phyloP scores from a whole-genome alignment of 306 rosid genomes.

The Carpinus fangiana region DNA sequence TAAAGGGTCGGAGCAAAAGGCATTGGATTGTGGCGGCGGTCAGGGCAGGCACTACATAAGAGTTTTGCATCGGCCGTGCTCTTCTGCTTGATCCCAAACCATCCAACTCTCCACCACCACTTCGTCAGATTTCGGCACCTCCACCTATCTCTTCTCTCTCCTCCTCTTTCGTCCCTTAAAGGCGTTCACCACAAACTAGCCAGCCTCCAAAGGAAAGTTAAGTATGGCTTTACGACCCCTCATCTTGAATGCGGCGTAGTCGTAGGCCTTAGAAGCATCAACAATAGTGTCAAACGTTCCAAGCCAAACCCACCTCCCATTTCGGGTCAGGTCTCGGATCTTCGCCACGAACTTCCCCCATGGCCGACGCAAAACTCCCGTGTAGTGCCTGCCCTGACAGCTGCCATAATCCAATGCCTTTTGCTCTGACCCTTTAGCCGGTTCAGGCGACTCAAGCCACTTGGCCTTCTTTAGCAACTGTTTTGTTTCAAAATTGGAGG shows the following conservation, averaged over 20 bases:
- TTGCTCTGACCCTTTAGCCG: background rate
- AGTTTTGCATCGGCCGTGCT: conserved; percentile 69
- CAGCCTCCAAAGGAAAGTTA: conserved; percentile 77
- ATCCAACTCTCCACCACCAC: conserved; percentile 25
- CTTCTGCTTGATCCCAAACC: background rate
- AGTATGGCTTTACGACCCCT: conserved; percentile 74
- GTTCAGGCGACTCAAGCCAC: conserved; percentile 6
- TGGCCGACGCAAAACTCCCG: conserved; percentile 79
- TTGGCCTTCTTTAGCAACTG: background rate
- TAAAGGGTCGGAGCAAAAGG: conserved; percentile 8
- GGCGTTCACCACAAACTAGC: conserved; percentile 33
- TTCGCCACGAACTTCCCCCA: conserved; percentile 92
- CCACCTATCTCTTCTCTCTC: conserved; percentile 23
- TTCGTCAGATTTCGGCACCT: conserved; percentile 8
- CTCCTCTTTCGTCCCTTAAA: conserved; percentile 45
- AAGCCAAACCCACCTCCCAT: conserved; percentile 75
- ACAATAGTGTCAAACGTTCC: conserved; percentile 71
- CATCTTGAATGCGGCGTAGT: conserved; percentile 73
- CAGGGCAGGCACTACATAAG: conserved; percentile 56
- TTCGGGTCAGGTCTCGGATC: conserved; percentile 70
- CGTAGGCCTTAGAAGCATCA: conserved; percentile 82
- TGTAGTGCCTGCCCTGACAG: conserved; percentile 39
- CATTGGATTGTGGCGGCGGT: conserved; percentile 9
- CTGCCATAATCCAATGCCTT: conserved; percentile 13
- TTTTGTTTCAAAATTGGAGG: conserved; percentile 12